Evolutionary conservation across 1,284 basidiomycete species (phyloP), one percentile per base, ranked within the genome.

Genomic region (Malassezia caprae): DNA sequence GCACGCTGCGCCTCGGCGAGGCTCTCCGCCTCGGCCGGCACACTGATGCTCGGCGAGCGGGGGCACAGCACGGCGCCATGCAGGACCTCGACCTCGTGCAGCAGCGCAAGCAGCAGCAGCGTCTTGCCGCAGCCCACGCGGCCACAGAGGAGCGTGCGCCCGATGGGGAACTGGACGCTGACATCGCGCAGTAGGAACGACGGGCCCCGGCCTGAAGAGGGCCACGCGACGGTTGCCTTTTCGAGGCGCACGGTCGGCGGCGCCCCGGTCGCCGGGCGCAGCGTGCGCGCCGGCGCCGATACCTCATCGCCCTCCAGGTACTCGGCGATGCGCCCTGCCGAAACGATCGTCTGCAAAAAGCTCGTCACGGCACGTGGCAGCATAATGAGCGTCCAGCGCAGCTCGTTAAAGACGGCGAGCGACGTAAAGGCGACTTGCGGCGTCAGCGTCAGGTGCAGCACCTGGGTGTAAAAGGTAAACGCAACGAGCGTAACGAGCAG

Each of bases 241-340:
- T 34, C 39, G 19, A 48, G 49, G 51, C 54, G 56, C 30, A 63
- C 21, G 45, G 21, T 39, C 42, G 7, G 45, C 27, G 49, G 55
- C 12, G 37, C 19, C 4, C 30, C 11, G 10, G 52, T 47, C 23
- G 39, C 2, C 5, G 45, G 30, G 27, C 21, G 26, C 31, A 12
- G 23, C 35, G 37, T 27, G 31, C 19, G 27, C 7, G 49, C 41
- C 6, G 26, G 8, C 84, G 0, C 85, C 83, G 82, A 78, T 3
- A 88, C 84, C 73, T 91, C 90, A 41, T 87, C 86, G 73, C 91
- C 88, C 5, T 80, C 79, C 10, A 93, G 79, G 75, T 85, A 93
- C 0, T 81, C 82, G 26, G 86, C 80, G 53, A 93, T 87, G 46
- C 90, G 85, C 47, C 87, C 80, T 24, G 91, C 72, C 0, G 86